Percentiles rank a stretch among this genome's conserved stretches.
Conservation (phyloP, 208 protist species). For the Acanthamoeba healyi region DNA sequence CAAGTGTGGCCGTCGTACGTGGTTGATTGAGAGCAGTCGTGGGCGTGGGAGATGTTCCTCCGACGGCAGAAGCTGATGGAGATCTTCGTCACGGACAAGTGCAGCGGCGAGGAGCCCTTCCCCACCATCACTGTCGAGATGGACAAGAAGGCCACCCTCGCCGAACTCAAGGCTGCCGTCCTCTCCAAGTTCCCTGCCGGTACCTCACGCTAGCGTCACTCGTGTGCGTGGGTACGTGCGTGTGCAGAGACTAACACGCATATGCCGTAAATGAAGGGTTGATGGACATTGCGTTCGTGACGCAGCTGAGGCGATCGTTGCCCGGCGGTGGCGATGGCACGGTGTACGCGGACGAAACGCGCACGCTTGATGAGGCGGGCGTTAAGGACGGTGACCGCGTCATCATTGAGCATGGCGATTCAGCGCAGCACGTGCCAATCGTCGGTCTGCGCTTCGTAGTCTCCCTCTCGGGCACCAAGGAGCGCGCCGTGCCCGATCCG, state of each 20-base stretch:
- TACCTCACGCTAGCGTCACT: neutral
- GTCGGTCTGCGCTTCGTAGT: constrained; percentile 10
- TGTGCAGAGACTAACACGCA: too few species aligned
- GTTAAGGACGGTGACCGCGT: constrained; percentile 25
- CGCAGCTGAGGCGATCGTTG: constrained; percentile 16
- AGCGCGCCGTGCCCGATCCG: constrained; percentile 37
- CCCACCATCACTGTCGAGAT: constrained; percentile 51
- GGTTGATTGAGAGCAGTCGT: neutral
- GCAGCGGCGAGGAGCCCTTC: constrained; percentile 19
- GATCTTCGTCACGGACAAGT: constrained; percentile 63
- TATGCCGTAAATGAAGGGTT: neutral
- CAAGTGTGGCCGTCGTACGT: neutral
- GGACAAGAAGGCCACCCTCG: constrained; percentile 29
- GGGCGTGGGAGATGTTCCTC: constrained; percentile 54
- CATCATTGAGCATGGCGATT: constrained; percentile 51
- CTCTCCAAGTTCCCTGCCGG: constrained; percentile 35
- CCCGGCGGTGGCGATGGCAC: constrained; percentile 31
- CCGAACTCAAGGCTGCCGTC: constrained; percentile 51
- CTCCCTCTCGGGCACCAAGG: neutral
- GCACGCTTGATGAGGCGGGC: neutral
- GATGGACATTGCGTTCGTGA: neutral
- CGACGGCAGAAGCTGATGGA: constrained; percentile 43
- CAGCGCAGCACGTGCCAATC: neutral
- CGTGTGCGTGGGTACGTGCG: neutral
- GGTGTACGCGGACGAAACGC: constrained; percentile 32